Percentiles rank a stretch among this genome's conserved stretches.
Conservation (phyloP, 441 rosid species). For the Pelargonium exstipulatum region DNA sequence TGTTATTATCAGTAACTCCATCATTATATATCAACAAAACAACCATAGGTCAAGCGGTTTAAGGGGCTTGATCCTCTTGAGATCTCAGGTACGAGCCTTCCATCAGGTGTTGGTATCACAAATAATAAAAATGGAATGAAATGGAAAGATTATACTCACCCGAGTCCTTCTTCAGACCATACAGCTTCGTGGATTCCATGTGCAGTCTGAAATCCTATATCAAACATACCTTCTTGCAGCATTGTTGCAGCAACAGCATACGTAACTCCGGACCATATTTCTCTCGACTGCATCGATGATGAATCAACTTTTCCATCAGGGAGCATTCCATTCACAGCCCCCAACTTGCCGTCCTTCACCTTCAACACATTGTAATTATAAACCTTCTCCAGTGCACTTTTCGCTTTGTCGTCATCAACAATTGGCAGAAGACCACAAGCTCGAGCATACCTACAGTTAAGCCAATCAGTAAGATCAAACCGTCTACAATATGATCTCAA, state of each 20-base stretch:
- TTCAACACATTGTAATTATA: slow-evolving; percentile 68
- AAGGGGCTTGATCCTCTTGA: too few species aligned
- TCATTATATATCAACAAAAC: too few species aligned
- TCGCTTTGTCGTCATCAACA: slow-evolving; percentile 62
- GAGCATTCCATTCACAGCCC: slow-evolving; percentile 89
- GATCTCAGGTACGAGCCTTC: too few species aligned
- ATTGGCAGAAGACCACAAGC: slow-evolving; percentile 74
- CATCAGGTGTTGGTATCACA: too few species aligned
- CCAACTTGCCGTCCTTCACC: slow-evolving; percentile 69
- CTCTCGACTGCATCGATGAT: slow-evolving; percentile 82
- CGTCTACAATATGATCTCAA: too few species aligned
- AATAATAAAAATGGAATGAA: neutral
- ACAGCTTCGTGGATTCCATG: slow-evolving; percentile 64
- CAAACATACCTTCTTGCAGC: slow-evolving; percentile 70
- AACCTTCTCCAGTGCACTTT: slow-evolving; percentile 55
- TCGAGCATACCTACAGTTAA: slow-evolving; percentile 57
- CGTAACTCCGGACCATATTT: slow-evolving; percentile 90
- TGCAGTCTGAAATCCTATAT: slow-evolving; percentile 72
- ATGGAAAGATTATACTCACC: slow-evolving; percentile 40
- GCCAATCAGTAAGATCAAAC: too few species aligned
- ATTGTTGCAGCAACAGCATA: slow-evolving; percentile 82
- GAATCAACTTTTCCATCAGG: slow-evolving; percentile 73
- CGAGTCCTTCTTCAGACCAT: slow-evolving; percentile 78
- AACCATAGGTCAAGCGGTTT: too few species aligned
- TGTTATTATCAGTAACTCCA: too few species aligned